phyloP scores from a whole-genome alignment of 164 flowering plant species.

The Euptelea pleiosperma region DNA sequence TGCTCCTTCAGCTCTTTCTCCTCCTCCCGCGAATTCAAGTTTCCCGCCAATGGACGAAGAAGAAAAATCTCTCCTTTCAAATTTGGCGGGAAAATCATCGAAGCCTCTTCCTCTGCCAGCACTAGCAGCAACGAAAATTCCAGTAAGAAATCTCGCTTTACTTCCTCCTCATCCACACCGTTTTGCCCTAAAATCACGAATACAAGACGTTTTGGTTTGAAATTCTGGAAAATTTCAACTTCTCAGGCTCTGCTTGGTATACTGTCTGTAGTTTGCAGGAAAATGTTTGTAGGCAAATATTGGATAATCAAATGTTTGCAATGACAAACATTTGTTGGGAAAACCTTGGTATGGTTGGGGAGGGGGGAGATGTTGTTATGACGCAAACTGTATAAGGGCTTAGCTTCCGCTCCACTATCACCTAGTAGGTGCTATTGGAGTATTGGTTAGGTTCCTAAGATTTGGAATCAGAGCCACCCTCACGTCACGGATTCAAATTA shows the following conservation, averaged over 20 bases:
- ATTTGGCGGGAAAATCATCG: conserved; percentile 11
- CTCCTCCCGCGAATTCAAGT: conserved; percentile 13
- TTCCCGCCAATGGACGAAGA: conserved; percentile 9
- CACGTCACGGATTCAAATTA: too few species aligned
- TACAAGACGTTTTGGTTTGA: neutral
- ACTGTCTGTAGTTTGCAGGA: neutral
- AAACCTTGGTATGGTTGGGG: too few species aligned
- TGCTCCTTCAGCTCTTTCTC: conserved; percentile 7
- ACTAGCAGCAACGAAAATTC: conserved; percentile 3
- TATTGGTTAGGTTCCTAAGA: too few species aligned
- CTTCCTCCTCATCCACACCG: neutral
- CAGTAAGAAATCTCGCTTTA: neutral
- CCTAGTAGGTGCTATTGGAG: too few species aligned
- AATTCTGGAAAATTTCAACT: neutral
- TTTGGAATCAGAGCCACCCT: too few species aligned
- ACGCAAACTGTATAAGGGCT: too few species aligned
- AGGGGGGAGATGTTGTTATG: too few species aligned
- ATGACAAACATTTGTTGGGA: too few species aligned
- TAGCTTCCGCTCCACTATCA: too few species aligned
- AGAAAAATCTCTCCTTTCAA: neutral
- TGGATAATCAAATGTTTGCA: too few species aligned
- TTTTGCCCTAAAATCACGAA: neutral
- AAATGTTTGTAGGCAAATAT: too few species aligned
- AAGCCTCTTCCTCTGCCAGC: conserved; percentile 7
- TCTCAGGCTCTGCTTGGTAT: neutral